Percentiles rank a stretch among this genome's conserved stretches.
Conservation (phyloP, 2,329 filamentous ascomycete species). For the Hypoxylon sp. region DNA sequence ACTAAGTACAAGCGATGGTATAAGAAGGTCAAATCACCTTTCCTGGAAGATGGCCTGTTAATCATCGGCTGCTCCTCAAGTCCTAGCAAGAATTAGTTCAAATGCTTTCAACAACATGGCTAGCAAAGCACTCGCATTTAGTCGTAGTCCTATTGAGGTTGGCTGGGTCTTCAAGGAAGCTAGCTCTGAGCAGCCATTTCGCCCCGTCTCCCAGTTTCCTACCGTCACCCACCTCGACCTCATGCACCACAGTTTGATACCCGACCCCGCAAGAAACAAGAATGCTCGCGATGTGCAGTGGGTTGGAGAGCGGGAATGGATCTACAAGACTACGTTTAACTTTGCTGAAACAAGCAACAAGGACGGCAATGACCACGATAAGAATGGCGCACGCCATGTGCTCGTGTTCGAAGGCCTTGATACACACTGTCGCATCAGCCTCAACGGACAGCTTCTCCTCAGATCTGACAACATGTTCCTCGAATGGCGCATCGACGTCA, state of each 20-base stretch:
- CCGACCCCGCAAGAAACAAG: conserved; percentile 15
- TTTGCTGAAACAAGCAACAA: conserved; percentile 1
- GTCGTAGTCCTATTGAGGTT: conserved; percentile 10
- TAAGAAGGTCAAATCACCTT: neutral
- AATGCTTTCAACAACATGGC: neutral
- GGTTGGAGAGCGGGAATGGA: conserved; percentile 18
- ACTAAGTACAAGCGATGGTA: neutral
- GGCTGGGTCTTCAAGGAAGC: conserved; percentile 18
- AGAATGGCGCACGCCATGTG: conserved; percentile 7
- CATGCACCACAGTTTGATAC: conserved; percentile 12
- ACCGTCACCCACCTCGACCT: conserved; percentile 17
- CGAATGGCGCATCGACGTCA: conserved; percentile 19
- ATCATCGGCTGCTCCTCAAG: neutral
- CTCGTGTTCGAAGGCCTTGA: conserved; percentile 26
- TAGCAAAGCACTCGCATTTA: conserved; percentile 9
- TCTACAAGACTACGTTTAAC: conserved; percentile 15
- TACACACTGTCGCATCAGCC: conserved; percentile 8
- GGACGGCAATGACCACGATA: conserved; percentile 9
- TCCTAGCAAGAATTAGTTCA: neutral
- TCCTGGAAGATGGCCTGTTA: neutral
- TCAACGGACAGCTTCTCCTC: conserved; percentile 13
- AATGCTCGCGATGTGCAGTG: conserved; percentile 18
- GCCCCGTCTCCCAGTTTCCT: conserved; percentile 11
- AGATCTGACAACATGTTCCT: conserved; percentile 22
- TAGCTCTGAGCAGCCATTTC: conserved; percentile 18